Conservation (phyloP, 352 stramenopile species). For the Phytopythium chamaehyphon region DNA sequence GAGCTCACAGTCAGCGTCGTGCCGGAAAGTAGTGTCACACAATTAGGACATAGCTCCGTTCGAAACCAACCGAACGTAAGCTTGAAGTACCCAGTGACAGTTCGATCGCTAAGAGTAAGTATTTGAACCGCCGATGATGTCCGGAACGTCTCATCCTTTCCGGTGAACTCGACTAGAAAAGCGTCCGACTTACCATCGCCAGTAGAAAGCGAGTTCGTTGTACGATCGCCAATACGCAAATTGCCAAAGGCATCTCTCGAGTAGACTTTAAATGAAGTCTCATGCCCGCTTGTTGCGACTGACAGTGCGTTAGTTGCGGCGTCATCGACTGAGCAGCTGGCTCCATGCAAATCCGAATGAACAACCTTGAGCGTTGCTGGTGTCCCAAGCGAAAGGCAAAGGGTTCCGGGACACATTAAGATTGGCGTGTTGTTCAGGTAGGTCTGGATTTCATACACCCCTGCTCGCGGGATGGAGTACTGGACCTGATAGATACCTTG, state of each 20-base stretch:
- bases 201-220: slow-evolving; percentile 55
- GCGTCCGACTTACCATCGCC: slow-evolving; percentile 87
- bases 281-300: slow-evolving; percentile 72
- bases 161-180: slow-evolving; percentile 87
- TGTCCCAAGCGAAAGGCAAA: slow-evolving; percentile 40
- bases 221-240: slow-evolving; percentile 70
- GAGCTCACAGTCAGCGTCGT: slow-evolving; percentile 55
- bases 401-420: slow-evolving; percentile 82
- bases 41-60: slow-evolving; percentile 45
- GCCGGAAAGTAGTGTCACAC: slow-evolving; percentile 37
- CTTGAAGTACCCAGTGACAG: slow-evolving; percentile 48
- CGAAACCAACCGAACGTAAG: slow-evolving; percentile 69
- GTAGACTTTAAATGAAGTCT: slow-evolving; percentile 85
- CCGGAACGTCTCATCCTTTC: slow-evolving; percentile 57
- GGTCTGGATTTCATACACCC: slow-evolving; percentile 81
- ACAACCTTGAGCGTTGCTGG: slow-evolving; percentile 80
- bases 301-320: slow-evolving; percentile 65
- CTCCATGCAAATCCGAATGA: slow-evolving; percentile 85
- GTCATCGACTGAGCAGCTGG: slow-evolving; percentile 84
- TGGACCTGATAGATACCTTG: slow-evolving; percentile 90
- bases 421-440: slow-evolving; percentile 84
- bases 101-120: slow-evolving; percentile 26
- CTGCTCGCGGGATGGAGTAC: slow-evolving; percentile 91
- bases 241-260: slow-evolving; percentile 94
- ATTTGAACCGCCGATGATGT: slow-evolving; percentile 90